Evolutionary conservation across 495 filamentous ascomycete species (phyloP).

Genomic region (Penicillium manginii): DNA sequence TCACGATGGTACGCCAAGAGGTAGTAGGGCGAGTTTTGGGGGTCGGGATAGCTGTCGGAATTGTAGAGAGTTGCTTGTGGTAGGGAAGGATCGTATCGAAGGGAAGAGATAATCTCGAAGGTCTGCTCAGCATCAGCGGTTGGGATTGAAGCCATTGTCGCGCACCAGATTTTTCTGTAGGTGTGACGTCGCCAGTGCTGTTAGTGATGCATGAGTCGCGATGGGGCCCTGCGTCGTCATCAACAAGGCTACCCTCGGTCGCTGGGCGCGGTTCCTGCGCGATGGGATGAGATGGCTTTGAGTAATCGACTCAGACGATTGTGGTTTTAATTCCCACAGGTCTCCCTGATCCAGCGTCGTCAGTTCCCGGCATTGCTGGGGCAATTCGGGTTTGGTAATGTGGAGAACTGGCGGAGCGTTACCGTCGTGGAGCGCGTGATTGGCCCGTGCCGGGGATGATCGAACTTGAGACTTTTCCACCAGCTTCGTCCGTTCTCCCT

Average conservation of each 20-base stretch:
- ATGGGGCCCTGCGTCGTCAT: not conserved
- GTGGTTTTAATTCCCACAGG: not conserved
- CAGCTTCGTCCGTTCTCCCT: constrained; percentile 38
- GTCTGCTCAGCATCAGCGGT: constrained; percentile 1
- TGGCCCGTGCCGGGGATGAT: constrained; percentile 31
- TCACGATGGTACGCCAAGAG: constrained; percentile 82
- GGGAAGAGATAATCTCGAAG: constrained; percentile 71
- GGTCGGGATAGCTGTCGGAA: constrained; percentile 45
- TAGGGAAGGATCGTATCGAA: constrained; percentile 74
- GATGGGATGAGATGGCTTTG: not conserved
- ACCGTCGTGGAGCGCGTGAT: constrained; percentile 38
- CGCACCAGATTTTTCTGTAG: not conserved
- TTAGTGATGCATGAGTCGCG: not conserved
- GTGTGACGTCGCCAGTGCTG: constrained; percentile 6
- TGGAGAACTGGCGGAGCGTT: constrained; percentile 28
- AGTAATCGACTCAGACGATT: not conserved
- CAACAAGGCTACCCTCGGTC: not conserved
- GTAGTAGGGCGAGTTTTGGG: constrained; percentile 70
- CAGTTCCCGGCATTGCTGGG: constrained; percentile 6
- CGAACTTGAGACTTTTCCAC: constrained; percentile 41
- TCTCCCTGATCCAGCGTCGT: not conserved
- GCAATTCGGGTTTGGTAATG: constrained; percentile 12
- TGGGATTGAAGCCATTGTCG: constrained; percentile 12
- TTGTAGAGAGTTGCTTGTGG: constrained; percentile 38
- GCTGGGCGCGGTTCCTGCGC: not conserved